phyloP scores from a whole-genome alignment of 306 rosid species.

The Lathyrus aphaca region DNA sequence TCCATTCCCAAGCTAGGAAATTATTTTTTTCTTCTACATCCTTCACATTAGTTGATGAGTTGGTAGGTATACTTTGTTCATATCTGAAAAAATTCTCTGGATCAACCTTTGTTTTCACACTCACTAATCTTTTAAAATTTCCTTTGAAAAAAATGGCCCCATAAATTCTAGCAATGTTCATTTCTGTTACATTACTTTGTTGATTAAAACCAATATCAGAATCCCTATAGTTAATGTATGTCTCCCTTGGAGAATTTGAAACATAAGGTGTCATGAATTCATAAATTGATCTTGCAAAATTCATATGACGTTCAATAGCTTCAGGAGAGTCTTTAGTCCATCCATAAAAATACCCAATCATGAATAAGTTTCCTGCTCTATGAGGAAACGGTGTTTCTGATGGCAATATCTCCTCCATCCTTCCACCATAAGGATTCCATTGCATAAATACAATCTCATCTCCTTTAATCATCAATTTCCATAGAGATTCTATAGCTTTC shows the following conservation, averaged over 20 bases:
- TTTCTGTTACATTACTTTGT: constrained; percentile 17
- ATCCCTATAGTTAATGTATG: constrained; percentile 43
- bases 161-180: background rate
- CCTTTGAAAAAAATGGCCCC: constrained; percentile 34
- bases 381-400: constrained; percentile 47
- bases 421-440: constrained; percentile 52
- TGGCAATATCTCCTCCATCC: constrained; percentile 29
- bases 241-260: constrained; percentile 33
- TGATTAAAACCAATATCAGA: constrained; percentile 39
- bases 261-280: constrained; percentile 32
- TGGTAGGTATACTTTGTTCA: constrained; percentile 41
- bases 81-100: constrained; percentile 38
- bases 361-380: constrained; percentile 45
- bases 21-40: too few relatives aligned
- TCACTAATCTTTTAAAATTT: constrained; percentile 32
- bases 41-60: too few relatives aligned
- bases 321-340: constrained; percentile 24
- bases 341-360: background rate
- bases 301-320: background rate
- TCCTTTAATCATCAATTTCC: constrained; percentile 28
- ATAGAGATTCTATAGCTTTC: background rate
- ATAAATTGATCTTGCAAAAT: constrained; percentile 4
- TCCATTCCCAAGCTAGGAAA: too few relatives aligned
- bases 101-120: constrained; percentile 31
- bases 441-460: background rate